Conservation (phyloP, 352 stramenopile species). For the Saprolegnia parasitica region DNA sequence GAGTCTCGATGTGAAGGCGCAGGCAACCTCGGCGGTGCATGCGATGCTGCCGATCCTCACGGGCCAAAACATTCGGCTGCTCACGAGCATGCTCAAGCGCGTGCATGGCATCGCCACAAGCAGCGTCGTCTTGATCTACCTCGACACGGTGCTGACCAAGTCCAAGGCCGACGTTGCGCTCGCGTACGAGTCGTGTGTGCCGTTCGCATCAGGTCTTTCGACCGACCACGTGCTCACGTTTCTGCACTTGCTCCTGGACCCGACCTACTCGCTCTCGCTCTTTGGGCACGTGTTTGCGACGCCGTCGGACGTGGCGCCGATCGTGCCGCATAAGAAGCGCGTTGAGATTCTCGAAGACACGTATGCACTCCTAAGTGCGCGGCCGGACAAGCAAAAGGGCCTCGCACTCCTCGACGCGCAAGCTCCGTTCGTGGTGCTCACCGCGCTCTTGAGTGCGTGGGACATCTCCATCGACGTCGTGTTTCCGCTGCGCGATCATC, state of each 20-base stretch:
- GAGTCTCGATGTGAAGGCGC: background rate
- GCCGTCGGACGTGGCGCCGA: background rate
- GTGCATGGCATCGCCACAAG: conserved; percentile 11
- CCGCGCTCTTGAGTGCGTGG: conserved; percentile 3
- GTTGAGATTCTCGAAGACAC: conserved; percentile 18
- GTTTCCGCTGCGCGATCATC: background rate
- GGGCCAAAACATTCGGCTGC: background rate
- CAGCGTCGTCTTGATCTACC: conserved; percentile 19
- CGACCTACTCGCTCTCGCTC: background rate
- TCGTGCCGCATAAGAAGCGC: conserved; percentile 2
- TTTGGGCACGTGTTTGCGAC: conserved; percentile 14
- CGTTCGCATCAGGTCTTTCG: conserved; percentile 9
- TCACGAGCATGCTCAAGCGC: conserved; percentile 16
- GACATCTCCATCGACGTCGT: background rate
- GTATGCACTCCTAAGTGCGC: background rate
- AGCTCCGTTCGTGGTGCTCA: background rate
- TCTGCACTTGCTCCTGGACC: background rate
- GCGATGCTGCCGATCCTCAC: conserved; percentile 10
- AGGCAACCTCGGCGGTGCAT: background rate
- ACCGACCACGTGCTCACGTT: conserved; percentile 17
- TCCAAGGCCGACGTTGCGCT: background rate
- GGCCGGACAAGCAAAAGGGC: background rate
- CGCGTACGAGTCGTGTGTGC: conserved; percentile 13
- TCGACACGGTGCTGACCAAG: conserved; percentile 13
- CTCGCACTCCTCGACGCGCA: conserved; percentile 1